Percentiles rank a stretch among this genome's conserved stretches.
Evolutionary conservation across 2,329 filamentous ascomycete species (phyloP).

Genomic region (Fusarium chlamydosporum): DNA sequence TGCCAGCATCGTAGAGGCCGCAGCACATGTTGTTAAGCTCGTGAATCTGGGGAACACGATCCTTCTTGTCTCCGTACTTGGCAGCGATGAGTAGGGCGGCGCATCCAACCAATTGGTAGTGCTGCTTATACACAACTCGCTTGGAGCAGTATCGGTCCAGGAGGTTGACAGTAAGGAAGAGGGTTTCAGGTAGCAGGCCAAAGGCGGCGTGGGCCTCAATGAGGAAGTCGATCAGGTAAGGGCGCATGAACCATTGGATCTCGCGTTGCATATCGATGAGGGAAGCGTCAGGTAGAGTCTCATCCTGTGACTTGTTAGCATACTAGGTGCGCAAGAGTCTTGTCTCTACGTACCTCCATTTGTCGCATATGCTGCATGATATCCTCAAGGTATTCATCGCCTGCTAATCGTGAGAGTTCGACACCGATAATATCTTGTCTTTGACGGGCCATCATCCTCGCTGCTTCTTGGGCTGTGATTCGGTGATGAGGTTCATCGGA

Average conservation of each 20-base stretch:
- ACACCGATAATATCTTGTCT: conserved; percentile 90
- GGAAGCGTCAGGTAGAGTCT: conserved; percentile 94
- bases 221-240: conserved; percentile 97
- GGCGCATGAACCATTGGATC: conserved; percentile 99
- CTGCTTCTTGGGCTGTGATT: conserved; percentile 79
- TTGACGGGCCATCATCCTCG: conserved; percentile 83
- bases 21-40: conserved; percentile 99
- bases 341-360: conserved; percentile 79
- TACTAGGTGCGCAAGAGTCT: not conserved
- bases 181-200: conserved; percentile 90
- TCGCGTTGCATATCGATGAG: conserved; percentile 99
- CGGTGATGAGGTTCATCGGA: conserved; percentile 68
- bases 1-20: conserved; percentile 96
- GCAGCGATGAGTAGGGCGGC: conserved; percentile 95
- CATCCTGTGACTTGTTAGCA: conserved; percentile 65
- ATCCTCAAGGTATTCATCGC: conserved; percentile 94
- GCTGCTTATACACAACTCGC: conserved; percentile 97
- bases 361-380: conserved; percentile 93
- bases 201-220: conserved; percentile 97
- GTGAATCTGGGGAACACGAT: conserved; percentile 95
- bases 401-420: conserved; percentile 86
- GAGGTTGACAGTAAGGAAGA: conserved; percentile 96
- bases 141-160: conserved; percentile 98
- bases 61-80: conserved; percentile 99
- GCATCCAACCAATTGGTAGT: conserved; percentile 98